Base-by-base conservation (phyloP, 2,329 filamentous ascomycete genomes). In the Chaetothyriales sp. region DNA sequence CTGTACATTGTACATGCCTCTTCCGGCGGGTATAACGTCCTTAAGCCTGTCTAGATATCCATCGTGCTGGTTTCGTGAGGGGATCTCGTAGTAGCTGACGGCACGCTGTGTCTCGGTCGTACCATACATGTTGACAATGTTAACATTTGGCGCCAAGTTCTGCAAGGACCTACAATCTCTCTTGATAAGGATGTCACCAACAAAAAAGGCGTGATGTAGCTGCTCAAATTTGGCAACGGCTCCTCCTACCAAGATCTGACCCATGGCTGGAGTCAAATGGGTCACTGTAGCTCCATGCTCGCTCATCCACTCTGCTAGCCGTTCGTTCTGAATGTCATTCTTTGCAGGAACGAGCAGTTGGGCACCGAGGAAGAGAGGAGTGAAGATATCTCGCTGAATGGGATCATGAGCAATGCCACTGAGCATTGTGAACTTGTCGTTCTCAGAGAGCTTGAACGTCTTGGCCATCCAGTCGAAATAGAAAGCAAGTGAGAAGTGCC, bases 401-500 rank as follows among this genome's bases (percentile, higher is more conserved):
- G 79, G 64, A 71, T 81, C 56, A 67, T 80, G 67, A 64, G 85
- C 84, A 60, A 95, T 94, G 46, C 89, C 89, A 47, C 78, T 84
- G 6, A 95, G 74, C 71, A 89, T 81, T 2, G 88, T 87, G 63
- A 94, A 95, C 56, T 76, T 78, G 63, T 82, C 82, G 43, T 86
- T 75, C 7, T 80, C 74, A 0, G 79, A 81, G 46, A 93, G 73
- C 47, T 79, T 73, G 65, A 96, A 96, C 1, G 73, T 79, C 67
- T 92, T 71, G 0, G 86, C 80, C 90, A 96, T 96, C 89, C 88
- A 96, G 18, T 82, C 80, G 63, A 90, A 93, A 70, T 95, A 96
- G 60, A 84, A 81, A 1, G 87, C 78, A 54, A 96, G 71, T 48
- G 80, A 84, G 69, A 84, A 96, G 67, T 96, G 90, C 12, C 90